Evolutionary conservation across 2,329 filamentous ascomycete genomes (phyloP).

Genomic region (Tolypocladium nubicola): DNA sequence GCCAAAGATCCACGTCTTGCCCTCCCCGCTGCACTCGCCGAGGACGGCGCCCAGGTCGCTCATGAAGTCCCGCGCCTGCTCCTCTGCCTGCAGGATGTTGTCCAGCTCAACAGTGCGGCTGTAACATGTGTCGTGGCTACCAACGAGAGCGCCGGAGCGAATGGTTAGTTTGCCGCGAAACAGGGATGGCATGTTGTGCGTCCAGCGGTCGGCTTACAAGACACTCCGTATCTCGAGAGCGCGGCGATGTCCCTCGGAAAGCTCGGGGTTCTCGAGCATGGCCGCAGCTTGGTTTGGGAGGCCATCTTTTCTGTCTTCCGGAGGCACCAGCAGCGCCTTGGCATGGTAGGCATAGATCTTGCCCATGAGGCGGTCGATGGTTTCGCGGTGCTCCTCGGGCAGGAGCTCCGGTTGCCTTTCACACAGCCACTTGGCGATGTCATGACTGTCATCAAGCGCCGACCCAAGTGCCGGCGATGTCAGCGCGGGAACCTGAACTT

Average conservation of each 20-base stretch:
- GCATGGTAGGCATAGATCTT: conserved; percentile 16
- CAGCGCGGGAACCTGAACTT: conserved; percentile 14
- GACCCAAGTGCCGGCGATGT: conserved; percentile 13
- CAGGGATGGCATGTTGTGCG: background rate
- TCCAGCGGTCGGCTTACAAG: conserved; percentile 13
- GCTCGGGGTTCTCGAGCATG: conserved; percentile 14
- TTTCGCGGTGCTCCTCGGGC: conserved; percentile 10
- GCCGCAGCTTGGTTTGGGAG: conserved; percentile 17
- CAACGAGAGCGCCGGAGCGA: background rate
- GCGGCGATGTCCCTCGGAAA: conserved; percentile 15
- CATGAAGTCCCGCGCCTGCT: conserved; percentile 11
- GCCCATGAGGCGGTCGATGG: conserved; percentile 13
- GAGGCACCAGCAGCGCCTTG: conserved; percentile 11
- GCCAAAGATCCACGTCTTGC: conserved; percentile 16
- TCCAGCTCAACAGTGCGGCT: conserved; percentile 12
- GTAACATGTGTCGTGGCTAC: conserved; percentile 16
- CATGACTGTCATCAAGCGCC: conserved; percentile 14
- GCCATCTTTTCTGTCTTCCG: conserved; percentile 13
- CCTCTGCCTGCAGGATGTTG: conserved; percentile 12
- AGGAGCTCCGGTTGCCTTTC: conserved; percentile 15
- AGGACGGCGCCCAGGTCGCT: conserved; percentile 9
- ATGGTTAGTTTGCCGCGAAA: background rate
- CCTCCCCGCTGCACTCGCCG: conserved; percentile 3
- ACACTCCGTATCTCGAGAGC: conserved; percentile 19
- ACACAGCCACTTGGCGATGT: conserved; percentile 18